Evolutionary conservation across 2,329 filamentous ascomycete species (phyloP).

Genomic region (Cladosporium phlei): DNA sequence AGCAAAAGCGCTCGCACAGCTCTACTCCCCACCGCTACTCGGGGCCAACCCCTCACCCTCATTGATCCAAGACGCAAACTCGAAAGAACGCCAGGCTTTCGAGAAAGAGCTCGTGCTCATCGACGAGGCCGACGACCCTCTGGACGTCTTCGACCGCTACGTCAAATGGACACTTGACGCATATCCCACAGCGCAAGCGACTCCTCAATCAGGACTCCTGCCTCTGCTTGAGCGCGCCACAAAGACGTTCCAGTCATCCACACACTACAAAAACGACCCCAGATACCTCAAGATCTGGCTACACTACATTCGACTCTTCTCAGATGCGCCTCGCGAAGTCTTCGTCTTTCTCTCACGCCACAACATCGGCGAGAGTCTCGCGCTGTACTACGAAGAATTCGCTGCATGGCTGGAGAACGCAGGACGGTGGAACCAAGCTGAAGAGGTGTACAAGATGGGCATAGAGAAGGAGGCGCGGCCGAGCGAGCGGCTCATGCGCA

Average conservation of each 20-base stretch:
- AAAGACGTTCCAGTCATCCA: constrained; percentile 75
- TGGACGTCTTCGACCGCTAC: constrained; percentile 94
- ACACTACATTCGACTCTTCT: constrained; percentile 87
- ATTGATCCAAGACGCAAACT: constrained; percentile 71
- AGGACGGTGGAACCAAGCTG: constrained; percentile 80
- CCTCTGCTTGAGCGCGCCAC: constrained; percentile 88
- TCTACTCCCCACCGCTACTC: constrained; percentile 58
- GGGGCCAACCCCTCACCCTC: constrained; percentile 47
- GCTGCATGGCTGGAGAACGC: constrained; percentile 85
- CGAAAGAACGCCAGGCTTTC: constrained; percentile 74
- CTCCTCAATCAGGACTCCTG: constrained; percentile 82
- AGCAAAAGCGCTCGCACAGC: constrained; percentile 78
- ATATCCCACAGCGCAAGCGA: constrained; percentile 90
- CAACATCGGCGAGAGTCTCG: constrained; percentile 76
- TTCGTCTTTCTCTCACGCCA: constrained; percentile 90
- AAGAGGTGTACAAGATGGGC: constrained; percentile 87
- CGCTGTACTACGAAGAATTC: constrained; percentile 95
- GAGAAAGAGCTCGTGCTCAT: constrained; percentile 76
- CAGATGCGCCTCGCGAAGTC: constrained; percentile 85
- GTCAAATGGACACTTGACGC: constrained; percentile 94
- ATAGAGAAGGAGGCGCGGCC: constrained; percentile 85
- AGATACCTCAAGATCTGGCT: constrained; percentile 92
- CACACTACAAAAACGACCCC: constrained; percentile 91
- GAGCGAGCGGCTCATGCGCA: constrained; percentile 72
- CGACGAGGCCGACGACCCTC: constrained; percentile 84